Base-by-base conservation (phyloP, 768 basidiomycete genomes). In the Tulasnella sp. region DNA sequence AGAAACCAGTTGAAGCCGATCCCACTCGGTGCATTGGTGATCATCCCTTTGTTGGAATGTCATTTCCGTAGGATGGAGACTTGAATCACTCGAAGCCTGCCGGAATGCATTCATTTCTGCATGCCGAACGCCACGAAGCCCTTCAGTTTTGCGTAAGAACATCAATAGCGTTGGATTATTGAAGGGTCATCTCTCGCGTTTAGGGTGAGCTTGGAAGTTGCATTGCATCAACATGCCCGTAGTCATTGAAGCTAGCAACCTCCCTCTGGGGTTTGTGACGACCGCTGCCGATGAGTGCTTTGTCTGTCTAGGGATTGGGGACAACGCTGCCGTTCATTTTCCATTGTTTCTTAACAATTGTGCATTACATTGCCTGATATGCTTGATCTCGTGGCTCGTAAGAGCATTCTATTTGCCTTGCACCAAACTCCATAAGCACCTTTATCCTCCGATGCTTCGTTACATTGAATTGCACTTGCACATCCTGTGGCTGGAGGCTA, bases 41-140 rank as follows among this genome's bases (percentile, higher is more conserved):
- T 36, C 34, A 31, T 44, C 12, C 62, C 62, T 36, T 36, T 68
- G 31, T 68, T 27, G 62, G 34, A 31, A 68, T 31, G 34, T 68
- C 62, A 68, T 68, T 68, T 68, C 62, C 31, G 62, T 18, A 68
- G 34, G 3, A 36, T 36, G 62, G 27, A 68, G 10, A 68, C 12
- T 27, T 16, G 27, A 68, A 19, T 68, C 34, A 68, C 62, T 68
- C 27, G 62, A 68, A 68, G 34, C 27, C 62, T 27, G 34, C 62
- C 34, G 62, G 62, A 36, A 27, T 68, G 62, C 62, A 3, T 68
- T 68, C 62, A 68, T 68, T 68, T 68, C 62, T 68, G 62, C 62
- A 27, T 68, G 62, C 62, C 62, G 62, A 68, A 36, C 62, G 62
- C 62, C 62, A 68, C 62, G 62, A 68, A 68, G 62, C 18, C 56